phyloP scores from a whole-genome alignment of 345 rosid species.

The Euphorbia lathyris region DNA sequence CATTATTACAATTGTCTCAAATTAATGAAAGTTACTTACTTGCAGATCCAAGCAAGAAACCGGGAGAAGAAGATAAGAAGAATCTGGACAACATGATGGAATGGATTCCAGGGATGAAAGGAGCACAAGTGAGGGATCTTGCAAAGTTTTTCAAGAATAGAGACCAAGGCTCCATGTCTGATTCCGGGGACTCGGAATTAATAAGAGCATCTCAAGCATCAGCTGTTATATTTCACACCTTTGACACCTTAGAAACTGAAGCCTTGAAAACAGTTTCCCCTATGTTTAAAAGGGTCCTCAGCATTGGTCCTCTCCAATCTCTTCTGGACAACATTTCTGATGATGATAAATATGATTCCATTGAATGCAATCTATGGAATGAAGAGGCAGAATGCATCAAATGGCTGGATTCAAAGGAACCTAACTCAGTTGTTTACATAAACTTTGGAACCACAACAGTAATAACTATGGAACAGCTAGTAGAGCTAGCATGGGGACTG shows the following conservation, averaged over 20 bases:
- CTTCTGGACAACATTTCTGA: constrained; percentile 1
- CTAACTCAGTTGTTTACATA: constrained; percentile 11
- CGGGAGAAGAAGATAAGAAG: neutral
- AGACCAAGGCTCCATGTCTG: constrained; percentile 2
- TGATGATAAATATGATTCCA: neutral
- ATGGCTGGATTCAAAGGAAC: constrained; percentile 11
- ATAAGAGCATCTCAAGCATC: constrained; percentile 14
- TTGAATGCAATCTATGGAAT: constrained; percentile 13
- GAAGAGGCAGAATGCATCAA: constrained; percentile 11
- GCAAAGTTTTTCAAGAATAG: constrained; percentile 1
- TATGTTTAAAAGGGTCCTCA: neutral
- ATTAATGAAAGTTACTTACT: too few relatives aligned
- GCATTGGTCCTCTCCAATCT: constrained; percentile 9
- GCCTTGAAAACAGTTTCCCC: neutral
- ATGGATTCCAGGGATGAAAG: constrained; percentile 15
- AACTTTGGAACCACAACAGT: constrained; percentile 14
- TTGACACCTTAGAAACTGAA: constrained; percentile 8
- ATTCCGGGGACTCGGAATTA: neutral
- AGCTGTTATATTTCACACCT: constrained; percentile 10
- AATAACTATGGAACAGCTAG: neutral
- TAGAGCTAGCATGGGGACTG: constrained; percentile 17
- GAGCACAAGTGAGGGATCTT: constrained; percentile 6
- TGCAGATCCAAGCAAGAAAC: neutral
- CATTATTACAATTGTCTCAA: too few relatives aligned
- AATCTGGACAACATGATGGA: constrained; percentile 11